Percentiles rank a stretch among this genome's conserved stretches.
These are phyloP conservation scores for Thozetella sp. DNA, from an alignment of 495 filamentous ascomycete species.

Conservation along the genomic window DNA sequence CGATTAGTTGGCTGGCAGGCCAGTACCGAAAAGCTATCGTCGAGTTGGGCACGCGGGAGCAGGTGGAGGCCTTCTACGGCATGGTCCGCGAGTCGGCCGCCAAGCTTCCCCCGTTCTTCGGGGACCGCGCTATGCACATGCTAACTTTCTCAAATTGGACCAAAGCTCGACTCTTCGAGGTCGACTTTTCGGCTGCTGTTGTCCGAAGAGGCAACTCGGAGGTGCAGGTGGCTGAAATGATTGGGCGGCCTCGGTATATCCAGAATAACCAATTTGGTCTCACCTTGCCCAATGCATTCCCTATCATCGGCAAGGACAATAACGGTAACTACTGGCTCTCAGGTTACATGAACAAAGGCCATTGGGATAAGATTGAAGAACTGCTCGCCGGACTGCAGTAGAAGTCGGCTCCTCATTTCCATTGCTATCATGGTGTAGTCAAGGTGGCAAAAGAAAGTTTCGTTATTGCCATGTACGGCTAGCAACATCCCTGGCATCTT, in stretches of 20 bases:
- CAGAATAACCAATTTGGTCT: slow-evolving; percentile 3
- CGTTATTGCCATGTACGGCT: too few relatives aligned
- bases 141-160: slow-evolving; percentile 44
- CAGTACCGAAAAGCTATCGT: slow-evolving; percentile 33
- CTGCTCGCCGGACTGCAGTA: too few relatives aligned
- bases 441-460: too few relatives aligned
- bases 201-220: slow-evolving; percentile 4
- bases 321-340: neutral
- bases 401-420: too few relatives aligned
- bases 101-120: slow-evolving; percentile 23
- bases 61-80: slow-evolving; percentile 32
- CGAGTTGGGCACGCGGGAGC: slow-evolving; percentile 38
- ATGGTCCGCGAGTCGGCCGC: slow-evolving; percentile 8
- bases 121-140: slow-evolving; percentile 31
- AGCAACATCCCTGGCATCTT: too few relatives aligned
- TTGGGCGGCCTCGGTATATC: neutral
- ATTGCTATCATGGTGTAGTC: too few relatives aligned
- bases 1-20: slow-evolving; percentile 20
- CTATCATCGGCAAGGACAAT: slow-evolving; percentile 1
- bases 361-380: neutral
- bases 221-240: neutral
- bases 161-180: slow-evolving; percentile 38
- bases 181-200: slow-evolving; percentile 41
- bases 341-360: slow-evolving; percentile 1
- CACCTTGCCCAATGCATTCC: neutral